These are phyloP conservation scores for Diospyros kaki DNA, from an alignment of 148 eudicot species.

Conservation along the genomic window DNA sequence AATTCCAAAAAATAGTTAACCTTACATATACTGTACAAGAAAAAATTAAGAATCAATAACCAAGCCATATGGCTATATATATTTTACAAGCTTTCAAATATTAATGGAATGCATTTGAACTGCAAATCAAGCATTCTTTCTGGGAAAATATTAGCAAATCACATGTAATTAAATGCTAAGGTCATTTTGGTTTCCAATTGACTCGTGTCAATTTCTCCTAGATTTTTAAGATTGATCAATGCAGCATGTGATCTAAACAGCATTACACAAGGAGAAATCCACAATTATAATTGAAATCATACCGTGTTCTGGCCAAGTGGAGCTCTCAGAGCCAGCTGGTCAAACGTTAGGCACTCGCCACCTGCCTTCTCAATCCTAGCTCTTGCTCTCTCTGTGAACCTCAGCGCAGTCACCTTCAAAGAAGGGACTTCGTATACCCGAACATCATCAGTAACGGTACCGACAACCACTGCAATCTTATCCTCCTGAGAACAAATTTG, in stretches of 20 bases:
- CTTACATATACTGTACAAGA: too few species aligned
- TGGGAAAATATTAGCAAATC: too few species aligned
- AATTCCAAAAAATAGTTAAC: too few species aligned
- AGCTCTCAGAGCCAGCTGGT: constrained; percentile 85
- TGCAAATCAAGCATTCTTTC: too few species aligned
- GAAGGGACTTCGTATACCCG: constrained; percentile 64
- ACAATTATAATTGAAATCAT: constrained; percentile 7
- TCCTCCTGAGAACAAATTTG: constrained; percentile 38
- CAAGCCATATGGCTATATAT: too few species aligned
- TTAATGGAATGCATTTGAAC: too few species aligned
- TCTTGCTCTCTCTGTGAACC: constrained; percentile 86
- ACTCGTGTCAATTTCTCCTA: not conserved
- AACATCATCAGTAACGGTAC: constrained; percentile 72
- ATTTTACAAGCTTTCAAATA: too few species aligned
- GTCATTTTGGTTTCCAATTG: not conserved
- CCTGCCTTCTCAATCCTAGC: constrained; percentile 94
- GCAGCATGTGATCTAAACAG: not conserved
- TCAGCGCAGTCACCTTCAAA: constrained; percentile 71
- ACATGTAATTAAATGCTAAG: too few species aligned
- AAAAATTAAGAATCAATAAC: too few species aligned
- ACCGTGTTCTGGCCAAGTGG: constrained; percentile 99
- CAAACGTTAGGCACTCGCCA: constrained; percentile 86
- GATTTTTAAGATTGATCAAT: not conserved
- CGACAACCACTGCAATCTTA: constrained; percentile 70
- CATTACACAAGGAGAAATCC: not conserved